phyloP scores from a whole-genome alignment of 441 rosid species.

The Populus hybrid region DNA sequence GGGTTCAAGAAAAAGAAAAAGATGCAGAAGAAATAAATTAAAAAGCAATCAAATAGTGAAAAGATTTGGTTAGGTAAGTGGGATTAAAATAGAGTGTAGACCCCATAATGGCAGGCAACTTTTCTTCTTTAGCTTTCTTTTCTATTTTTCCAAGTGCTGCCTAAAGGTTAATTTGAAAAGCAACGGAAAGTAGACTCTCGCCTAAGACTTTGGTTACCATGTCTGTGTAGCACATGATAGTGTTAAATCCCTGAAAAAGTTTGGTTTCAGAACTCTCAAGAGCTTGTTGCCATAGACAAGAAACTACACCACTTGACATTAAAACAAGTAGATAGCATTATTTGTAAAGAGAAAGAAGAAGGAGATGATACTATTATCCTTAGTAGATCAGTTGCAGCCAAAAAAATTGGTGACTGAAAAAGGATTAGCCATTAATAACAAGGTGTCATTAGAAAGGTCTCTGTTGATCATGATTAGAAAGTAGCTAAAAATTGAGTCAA shows the following conservation, averaged over 20 bases:
- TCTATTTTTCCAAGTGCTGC: conserved; percentile 23
- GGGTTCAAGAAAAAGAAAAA: neutral
- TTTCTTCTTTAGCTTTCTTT: conserved; percentile 14
- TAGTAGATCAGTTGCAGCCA: neutral
- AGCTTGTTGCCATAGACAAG: neutral
- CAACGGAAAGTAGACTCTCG: conserved; percentile 28
- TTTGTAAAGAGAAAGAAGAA: neutral
- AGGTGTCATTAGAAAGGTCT: neutral
- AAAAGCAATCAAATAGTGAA: neutral
- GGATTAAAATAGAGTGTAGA: conserved; percentile 23
- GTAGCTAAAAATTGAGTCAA: no score
- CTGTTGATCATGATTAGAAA: neutral
- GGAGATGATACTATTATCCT: neutral
- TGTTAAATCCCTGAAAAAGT: neutral
- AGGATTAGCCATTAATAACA: no score
- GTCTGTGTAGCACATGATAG: neutral
- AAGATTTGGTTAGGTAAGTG: conserved; percentile 25
- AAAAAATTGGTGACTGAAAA: no score
- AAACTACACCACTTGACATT: neutral
- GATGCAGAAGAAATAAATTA: neutral
- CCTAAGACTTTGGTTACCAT: neutral
- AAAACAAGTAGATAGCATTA: neutral
- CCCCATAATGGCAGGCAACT: conserved; percentile 40
- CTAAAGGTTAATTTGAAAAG: conserved; percentile 24
- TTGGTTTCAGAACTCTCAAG: neutral